Evolutionary conservation across 23 red algal species (phyloP), one percentile per base, ranked within the genome.

Genomic region (Pyropia yezoensis): DNA sequence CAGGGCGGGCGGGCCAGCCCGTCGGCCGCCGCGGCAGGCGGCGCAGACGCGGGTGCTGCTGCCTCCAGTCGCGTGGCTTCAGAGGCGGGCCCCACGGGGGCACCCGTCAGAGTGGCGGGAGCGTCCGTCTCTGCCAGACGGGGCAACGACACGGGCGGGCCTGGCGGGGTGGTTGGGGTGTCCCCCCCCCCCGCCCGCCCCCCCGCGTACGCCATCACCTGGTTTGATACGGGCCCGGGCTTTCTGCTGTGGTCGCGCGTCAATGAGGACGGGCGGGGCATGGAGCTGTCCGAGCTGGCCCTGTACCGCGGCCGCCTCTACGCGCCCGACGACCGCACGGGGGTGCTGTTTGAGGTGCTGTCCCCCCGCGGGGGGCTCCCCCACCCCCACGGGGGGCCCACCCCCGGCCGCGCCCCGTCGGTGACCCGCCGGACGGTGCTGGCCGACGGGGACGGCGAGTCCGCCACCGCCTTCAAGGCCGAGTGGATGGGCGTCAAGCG

Each of bases 401-500:
- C 18, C 23, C 69, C 23, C 53, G 16, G 30, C 18, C 18, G 30
- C 51, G 22, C 15, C 14, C 77, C 77, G 29, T 81, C 56, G 45
- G 77, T 27, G 22, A 63, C 77, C 18, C 49, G 63, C 23, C 71
- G 80, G 17, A 63, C 57, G 29, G 80, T 75, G 49, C 72, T 85
- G 59, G 33, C 79, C 24, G 59, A 80, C 59, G 64, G 79, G 21
- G 52, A 93, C 21, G 74, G 74, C 12, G 65, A 85, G 26, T 52
- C 71, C 18, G 57, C 29, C 29, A 63, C 49, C 14, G 73, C 57
- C 29, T 93, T 93, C 80, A 93, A 93, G 76, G 50, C 59, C 32
- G 88, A 93, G 57, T 93, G 88, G 88, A 93, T 93, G 88, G 63
- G 52, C 33, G 88, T 93, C 12, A 86, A 93, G 39, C 62, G 88